These are phyloP conservation scores for Neopestalotiopsis rosae DNA, from an alignment of 2,329 filamentous ascomycete species.

Conservation along the genomic window DNA sequence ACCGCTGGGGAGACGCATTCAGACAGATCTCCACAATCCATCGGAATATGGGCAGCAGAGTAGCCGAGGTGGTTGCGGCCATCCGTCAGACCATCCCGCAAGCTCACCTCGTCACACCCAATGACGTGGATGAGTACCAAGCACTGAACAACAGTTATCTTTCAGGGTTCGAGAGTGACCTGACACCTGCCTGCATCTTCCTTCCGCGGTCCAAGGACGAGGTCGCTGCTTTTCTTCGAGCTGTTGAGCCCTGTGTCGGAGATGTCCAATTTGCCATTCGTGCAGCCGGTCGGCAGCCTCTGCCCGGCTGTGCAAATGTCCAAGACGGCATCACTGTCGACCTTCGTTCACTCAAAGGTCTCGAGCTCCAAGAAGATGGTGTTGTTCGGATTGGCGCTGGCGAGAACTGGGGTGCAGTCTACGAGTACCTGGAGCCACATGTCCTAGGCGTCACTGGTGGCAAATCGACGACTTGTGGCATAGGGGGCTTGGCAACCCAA, in stretches of 20 bases:
- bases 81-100: not conserved
- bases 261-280: conserved; percentile 20
- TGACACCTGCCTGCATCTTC: not conserved
- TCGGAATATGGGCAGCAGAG: not conserved
- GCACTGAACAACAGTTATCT: not conserved
- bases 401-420: conserved; percentile 19
- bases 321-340: conserved; percentile 20
- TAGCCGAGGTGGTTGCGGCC: not conserved
- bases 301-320: conserved; percentile 21
- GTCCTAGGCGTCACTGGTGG: conserved; percentile 12
- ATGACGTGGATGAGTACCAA: not conserved
- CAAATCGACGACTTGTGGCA: not conserved
- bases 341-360: conserved; percentile 15
- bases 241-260: not conserved
- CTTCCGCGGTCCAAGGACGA: not conserved
- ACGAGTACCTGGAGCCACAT: conserved; percentile 9
- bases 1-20: too few species aligned
- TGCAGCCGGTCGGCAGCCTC: conserved; percentile 22
- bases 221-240: not conserved
- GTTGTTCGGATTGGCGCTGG: conserved; percentile 20
- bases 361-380: not conserved
- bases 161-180: not conserved
- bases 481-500: conserved; percentile 15
- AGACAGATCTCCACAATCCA: too few species aligned
- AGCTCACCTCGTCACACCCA: not conserved